phyloP scores from a whole-genome alignment of 495 filamentous ascomycete genomes.

The Aspergillus mulundensis region DNA sequence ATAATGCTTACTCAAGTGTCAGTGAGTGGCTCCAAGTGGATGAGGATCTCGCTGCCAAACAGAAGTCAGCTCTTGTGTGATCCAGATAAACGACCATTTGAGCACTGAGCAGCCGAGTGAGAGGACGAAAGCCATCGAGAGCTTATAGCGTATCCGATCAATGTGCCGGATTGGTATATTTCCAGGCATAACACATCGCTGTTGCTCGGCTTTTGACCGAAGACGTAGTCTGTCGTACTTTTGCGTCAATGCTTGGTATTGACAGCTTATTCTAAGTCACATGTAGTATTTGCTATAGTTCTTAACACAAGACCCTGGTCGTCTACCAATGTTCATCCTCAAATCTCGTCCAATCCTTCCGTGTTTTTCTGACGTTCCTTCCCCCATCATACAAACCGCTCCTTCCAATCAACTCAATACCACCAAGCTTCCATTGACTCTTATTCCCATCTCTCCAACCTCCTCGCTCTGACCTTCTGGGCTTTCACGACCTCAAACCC shows the following conservation, averaged over 20 bases:
- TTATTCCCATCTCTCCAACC: neutral
- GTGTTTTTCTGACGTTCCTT: neutral
- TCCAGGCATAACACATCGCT: neutral
- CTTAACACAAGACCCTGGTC: neutral
- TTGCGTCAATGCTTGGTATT: neutral
- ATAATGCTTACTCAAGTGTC: constrained; percentile 1
- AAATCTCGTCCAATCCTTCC: neutral
- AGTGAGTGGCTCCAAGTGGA: constrained; percentile 6
- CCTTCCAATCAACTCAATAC: neutral
- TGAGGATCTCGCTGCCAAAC: neutral
- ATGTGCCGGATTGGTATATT: constrained; percentile 1
- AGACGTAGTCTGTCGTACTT: constrained; percentile 4
- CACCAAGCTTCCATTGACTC: neutral
- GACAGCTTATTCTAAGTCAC: constrained; percentile 9
- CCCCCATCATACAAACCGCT: neutral
- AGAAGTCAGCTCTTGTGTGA: neutral
- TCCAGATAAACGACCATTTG: neutral
- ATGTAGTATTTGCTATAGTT: neutral
- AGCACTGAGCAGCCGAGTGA: neutral
- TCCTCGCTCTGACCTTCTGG: neutral
- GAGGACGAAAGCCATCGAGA: neutral
- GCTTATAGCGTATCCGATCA: neutral
- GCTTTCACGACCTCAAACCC: no score
- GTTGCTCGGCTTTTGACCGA: neutral
- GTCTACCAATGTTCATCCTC: constrained; percentile 1